Conservation (phyloP, 176 grass and related monocot genomes). For the Phoenix dactylifera region DNA sequence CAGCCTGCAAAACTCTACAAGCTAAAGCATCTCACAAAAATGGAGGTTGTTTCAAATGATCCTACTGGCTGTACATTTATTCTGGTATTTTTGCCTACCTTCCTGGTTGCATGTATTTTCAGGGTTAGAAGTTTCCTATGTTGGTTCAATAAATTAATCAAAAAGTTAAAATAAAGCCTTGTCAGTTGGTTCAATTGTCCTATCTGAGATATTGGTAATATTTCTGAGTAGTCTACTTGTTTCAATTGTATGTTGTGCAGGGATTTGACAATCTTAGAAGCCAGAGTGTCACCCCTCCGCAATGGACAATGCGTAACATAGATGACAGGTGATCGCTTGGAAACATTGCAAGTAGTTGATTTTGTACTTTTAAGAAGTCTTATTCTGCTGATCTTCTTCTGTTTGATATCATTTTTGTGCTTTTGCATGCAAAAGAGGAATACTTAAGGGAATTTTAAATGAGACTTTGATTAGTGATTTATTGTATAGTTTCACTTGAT, state of each 20-base stretch:
- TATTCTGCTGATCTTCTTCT: not conserved
- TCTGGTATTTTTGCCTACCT: slow-evolving; percentile 53
- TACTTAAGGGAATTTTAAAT: not conserved
- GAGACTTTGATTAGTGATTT: too few relatives aligned
- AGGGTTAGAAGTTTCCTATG: too few relatives aligned
- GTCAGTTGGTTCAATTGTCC: too few relatives aligned
- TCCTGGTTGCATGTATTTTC: not conserved
- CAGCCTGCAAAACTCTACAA: slow-evolving; percentile 96
- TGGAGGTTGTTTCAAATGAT: slow-evolving; percentile 97
- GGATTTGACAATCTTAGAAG: slow-evolving; percentile 96
- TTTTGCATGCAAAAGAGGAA: slow-evolving; percentile 13
- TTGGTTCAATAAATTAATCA: too few relatives aligned
- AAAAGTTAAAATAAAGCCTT: too few relatives aligned
- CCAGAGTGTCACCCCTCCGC: slow-evolving; percentile 91
- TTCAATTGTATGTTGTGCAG: slow-evolving; percentile 30
- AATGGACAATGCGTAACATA: slow-evolving; percentile 99
- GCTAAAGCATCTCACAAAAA: slow-evolving; percentile 92
- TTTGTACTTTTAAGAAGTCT: not conserved
- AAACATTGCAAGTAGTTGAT: slow-evolving; percentile 1
- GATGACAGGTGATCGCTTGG: slow-evolving; percentile 69
- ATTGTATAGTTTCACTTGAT: not conserved
- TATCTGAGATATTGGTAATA: too few relatives aligned
- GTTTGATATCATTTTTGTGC: slow-evolving; percentile 8
- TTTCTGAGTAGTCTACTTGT: slow-evolving; percentile 5
- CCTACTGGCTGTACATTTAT: slow-evolving; percentile 95